Percentiles rank a stretch among this genome's conserved stretches.
phyloP scores from a whole-genome alignment of 2,329 filamentous ascomycete species.

The Hypoxylon sp. region DNA sequence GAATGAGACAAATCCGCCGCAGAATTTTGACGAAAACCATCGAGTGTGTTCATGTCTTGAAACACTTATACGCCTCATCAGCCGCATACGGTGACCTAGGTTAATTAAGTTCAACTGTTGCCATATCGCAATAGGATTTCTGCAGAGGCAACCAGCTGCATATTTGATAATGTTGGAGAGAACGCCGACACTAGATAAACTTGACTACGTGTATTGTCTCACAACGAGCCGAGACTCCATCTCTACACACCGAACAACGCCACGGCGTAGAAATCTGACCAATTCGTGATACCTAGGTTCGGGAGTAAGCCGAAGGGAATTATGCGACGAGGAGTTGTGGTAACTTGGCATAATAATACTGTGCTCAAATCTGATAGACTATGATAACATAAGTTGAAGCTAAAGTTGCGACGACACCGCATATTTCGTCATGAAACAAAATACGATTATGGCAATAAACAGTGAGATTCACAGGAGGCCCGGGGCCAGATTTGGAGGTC shows the following conservation, averaged over 20 bases:
- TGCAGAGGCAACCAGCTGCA: background rate
- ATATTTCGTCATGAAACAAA: constrained; percentile 34
- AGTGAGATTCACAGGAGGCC: background rate
- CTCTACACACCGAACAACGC: constrained; percentile 11
- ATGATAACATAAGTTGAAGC: constrained; percentile 3
- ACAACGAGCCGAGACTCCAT: background rate
- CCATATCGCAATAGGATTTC: background rate
- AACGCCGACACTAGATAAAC: constrained; percentile 1
- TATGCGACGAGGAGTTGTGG: constrained; percentile 2
- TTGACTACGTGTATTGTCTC: constrained; percentile 10
- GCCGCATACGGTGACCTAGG: background rate
- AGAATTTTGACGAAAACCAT: constrained; percentile 16
- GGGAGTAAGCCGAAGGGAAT: background rate
- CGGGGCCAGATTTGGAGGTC: constrained; percentile 14
- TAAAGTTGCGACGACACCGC: constrained; percentile 12
- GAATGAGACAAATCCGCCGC: constrained; percentile 24
- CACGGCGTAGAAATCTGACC: constrained; percentile 14
- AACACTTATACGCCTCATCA: background rate
- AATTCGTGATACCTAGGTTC: constrained; percentile 9
- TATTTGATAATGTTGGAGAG: background rate
- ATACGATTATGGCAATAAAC: constrained; percentile 19
- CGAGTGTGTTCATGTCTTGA: background rate
- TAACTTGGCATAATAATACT: background rate
- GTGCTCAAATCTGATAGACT: constrained; percentile 9
- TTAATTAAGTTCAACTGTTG: background rate